These are phyloP conservation scores for Hura crepitans DNA, from an alignment of 441 rosid genomes.

Conservation along the genomic window DNA sequence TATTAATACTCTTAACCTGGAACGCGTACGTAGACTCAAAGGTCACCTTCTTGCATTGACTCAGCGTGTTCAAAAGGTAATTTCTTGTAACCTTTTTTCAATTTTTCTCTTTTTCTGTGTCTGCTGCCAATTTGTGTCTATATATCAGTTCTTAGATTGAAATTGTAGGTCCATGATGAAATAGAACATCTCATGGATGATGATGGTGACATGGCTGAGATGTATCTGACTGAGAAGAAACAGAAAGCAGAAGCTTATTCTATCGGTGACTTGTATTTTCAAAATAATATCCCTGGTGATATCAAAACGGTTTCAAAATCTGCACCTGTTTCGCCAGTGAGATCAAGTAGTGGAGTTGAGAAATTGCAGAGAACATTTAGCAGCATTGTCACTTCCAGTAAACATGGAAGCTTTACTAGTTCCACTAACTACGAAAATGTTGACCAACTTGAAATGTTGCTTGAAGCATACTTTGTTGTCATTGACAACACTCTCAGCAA, in stretches of 20 bases:
- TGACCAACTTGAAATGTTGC: slow-evolving; percentile 93
- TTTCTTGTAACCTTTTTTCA: slow-evolving; percentile 11
- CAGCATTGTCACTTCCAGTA: slow-evolving; percentile 55
- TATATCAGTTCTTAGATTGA: slow-evolving; percentile 25
- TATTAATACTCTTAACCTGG: slow-evolving; percentile 80
- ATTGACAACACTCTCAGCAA: slow-evolving; percentile 84
- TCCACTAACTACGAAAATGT: slow-evolving; percentile 59
- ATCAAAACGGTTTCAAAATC: slow-evolving; percentile 52
- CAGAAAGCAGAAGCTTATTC: slow-evolving; percentile 61
- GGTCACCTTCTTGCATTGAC: slow-evolving; percentile 88
- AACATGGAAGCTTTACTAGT: slow-evolving; percentile 63
- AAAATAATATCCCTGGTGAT: slow-evolving; percentile 36
- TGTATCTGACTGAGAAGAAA: slow-evolving; percentile 94
- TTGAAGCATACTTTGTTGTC: slow-evolving; percentile 83
- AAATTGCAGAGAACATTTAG: slow-evolving; percentile 88
- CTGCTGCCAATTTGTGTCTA: slow-evolving; percentile 22
- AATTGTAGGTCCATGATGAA: slow-evolving; percentile 80
- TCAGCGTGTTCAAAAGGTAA: slow-evolving; percentile 94
- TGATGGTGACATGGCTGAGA: slow-evolving; percentile 99
- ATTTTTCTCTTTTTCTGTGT: slow-evolving; percentile 11
- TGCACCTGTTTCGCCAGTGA: slow-evolving; percentile 85
- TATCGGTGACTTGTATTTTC: slow-evolving; percentile 38
- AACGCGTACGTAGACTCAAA: slow-evolving; percentile 81
- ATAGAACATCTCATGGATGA: slow-evolving; percentile 97
- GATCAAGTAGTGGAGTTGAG: slow-evolving; percentile 43